phyloP scores from a whole-genome alignment of 2,329 filamentous ascomycete genomes.

The Chrysoporthe austroafricana region DNA sequence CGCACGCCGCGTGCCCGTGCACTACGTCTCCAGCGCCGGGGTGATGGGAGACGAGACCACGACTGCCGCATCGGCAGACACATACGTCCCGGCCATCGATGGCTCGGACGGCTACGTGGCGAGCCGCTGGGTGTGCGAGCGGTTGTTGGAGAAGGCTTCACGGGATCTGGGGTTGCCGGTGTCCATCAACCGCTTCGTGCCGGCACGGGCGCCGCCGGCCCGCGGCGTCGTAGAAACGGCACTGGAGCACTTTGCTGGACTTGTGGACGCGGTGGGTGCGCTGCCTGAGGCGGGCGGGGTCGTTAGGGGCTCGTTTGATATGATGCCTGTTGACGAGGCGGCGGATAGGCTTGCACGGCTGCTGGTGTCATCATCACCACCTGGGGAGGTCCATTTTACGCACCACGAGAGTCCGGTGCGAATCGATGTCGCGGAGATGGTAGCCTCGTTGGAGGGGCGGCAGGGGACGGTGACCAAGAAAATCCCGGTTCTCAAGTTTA shows the following conservation, averaged over 20 bases:
- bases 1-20: constrained; percentile 33
- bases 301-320: neutral
- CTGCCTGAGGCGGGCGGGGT: neutral
- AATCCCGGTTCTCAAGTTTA: neutral
- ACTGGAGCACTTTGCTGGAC: neutral
- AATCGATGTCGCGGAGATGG: neutral
- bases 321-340: neutral
- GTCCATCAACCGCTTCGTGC: constrained; percentile 7
- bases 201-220: neutral
- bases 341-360: neutral
- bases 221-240: neutral
- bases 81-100: constrained; percentile 4
- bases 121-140: constrained; percentile 9
- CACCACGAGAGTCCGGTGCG: neutral
- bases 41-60: neutral
- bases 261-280: neutral
- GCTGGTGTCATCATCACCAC: neutral
- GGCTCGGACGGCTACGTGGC: constrained; percentile 8
- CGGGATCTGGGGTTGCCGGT: neutral
- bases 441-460: neutral
- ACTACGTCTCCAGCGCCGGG: constrained; percentile 37
- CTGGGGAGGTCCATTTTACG: neutral
- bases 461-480: neutral
- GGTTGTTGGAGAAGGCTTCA: neutral
- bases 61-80: neutral